Conservation (phyloP, 352 stramenopile genomes). For the Phytopythium chamaehyphon region DNA sequence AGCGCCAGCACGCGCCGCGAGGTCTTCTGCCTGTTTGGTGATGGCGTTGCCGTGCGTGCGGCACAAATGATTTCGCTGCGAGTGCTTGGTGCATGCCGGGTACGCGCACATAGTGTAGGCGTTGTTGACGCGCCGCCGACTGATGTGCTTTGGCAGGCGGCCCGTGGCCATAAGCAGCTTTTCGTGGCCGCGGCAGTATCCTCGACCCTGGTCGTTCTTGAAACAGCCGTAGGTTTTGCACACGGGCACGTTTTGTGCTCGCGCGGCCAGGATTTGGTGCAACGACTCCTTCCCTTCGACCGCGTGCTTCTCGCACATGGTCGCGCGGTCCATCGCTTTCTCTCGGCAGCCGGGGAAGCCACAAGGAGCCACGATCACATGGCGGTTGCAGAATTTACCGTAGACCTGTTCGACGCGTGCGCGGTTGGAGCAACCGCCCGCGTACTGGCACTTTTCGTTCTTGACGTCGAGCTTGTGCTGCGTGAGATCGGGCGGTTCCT, state of each 20-base stretch:
- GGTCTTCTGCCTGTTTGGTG: conserved; percentile 67
- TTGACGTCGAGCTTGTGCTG: conserved; percentile 57
- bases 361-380: conserved; percentile 82
- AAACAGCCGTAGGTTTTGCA: conserved; percentile 77
- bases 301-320: conserved; percentile 75
- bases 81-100: conserved; percentile 79
- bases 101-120: conserved; percentile 89
- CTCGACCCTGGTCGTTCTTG: conserved; percentile 86
- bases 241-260: conserved; percentile 74
- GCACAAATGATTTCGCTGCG: conserved; percentile 79
- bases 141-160: conserved; percentile 65
- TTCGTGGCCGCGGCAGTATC: conserved; percentile 80
- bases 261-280: conserved; percentile 51
- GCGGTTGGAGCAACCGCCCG: conserved; percentile 65
- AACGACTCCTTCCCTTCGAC: conserved; percentile 67
- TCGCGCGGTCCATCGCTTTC: conserved; percentile 49
- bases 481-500: conserved; percentile 42
- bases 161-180: conserved; percentile 85
- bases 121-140: conserved; percentile 83
- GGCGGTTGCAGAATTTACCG: conserved; percentile 83
- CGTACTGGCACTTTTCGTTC: conserved; percentile 71
- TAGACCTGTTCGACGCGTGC: conserved; percentile 72
- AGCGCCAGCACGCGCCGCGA: conserved; percentile 35
- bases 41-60: conserved; percentile 83
- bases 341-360: conserved; percentile 84